Percentiles rank a stretch among this genome's conserved stretches.
phyloP scores from a whole-genome alignment of 192 early-diverging fungal species.

The Podila epicladia region DNA sequence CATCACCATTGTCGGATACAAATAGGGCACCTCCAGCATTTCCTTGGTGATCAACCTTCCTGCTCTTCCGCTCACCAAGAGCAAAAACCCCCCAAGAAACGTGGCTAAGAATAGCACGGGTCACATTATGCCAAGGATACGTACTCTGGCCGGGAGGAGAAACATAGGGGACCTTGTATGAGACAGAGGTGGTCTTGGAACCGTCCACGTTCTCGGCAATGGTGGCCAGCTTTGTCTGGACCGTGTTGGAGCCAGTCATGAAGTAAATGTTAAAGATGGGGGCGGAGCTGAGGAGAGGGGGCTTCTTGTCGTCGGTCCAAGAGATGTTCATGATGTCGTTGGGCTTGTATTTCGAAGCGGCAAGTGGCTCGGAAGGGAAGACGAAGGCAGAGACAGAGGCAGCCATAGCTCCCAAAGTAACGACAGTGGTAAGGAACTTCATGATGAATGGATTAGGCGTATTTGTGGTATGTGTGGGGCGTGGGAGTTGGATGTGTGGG shows the following conservation, averaged over 20 bases:
- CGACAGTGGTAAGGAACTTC: conserved; percentile 31
- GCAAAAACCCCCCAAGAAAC: not conserved
- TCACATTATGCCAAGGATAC: conserved; percentile 2
- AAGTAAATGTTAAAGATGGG: conserved; percentile 37
- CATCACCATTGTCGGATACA: no score
- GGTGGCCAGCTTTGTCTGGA: conserved; percentile 11
- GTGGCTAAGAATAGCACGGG: not conserved
- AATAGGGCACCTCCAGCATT: no score
- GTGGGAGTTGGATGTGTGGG: not conserved
- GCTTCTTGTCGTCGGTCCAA: conserved; percentile 17
- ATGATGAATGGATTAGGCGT: conserved; percentile 6
- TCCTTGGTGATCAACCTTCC: not conserved
- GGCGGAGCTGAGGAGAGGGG: conserved; percentile 13
- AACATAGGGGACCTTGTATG: conserved; percentile 29
- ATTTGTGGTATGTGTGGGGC: not conserved
- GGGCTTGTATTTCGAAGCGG: conserved; percentile 16
- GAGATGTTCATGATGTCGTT: conserved; percentile 28
- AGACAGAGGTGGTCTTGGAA: not conserved
- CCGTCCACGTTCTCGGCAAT: conserved; percentile 15
- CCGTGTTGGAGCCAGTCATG: conserved; percentile 29
- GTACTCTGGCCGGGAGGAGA: conserved; percentile 42
- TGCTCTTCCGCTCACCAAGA: not conserved
- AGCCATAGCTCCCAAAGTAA: conserved; percentile 18
- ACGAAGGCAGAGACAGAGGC: conserved; percentile 35
- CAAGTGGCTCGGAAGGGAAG: conserved; percentile 30